Percentiles rank a stretch among this genome's conserved stretches.
Evolutionary conservation across 371 early-diverging fungal genomes (phyloP).

Genomic region (Actinomortierella ambigua): DNA sequence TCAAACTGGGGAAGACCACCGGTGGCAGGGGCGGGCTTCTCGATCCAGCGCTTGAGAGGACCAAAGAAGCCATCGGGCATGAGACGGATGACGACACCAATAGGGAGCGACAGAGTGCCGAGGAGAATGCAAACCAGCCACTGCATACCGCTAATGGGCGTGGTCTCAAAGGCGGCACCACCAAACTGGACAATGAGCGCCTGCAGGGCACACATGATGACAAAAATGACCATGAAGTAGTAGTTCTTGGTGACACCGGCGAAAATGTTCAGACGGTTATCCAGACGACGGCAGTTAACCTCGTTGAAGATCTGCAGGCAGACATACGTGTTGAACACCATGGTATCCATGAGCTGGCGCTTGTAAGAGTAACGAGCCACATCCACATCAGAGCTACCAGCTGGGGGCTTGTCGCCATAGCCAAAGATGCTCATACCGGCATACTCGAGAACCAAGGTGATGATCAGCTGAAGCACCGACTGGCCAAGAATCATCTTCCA

Average conservation of each 20-base stretch:
- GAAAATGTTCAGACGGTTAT: constrained; percentile 69
- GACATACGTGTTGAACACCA: constrained; percentile 82
- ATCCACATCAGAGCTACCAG: not conserved
- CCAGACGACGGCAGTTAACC: constrained; percentile 73
- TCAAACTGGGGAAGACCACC: constrained; percentile 28
- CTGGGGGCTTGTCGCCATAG: constrained; percentile 10
- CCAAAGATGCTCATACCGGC: constrained; percentile 52
- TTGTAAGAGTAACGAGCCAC: constrained; percentile 17
- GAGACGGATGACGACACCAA: constrained; percentile 72
- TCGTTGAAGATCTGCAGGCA: constrained; percentile 82
- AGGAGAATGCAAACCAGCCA: constrained; percentile 73
- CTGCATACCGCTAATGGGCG: constrained; percentile 52
- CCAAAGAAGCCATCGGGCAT: constrained; percentile 57
- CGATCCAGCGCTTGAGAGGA: constrained; percentile 23
- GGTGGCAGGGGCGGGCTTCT: constrained; percentile 8
- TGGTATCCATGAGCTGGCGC: constrained; percentile 51
- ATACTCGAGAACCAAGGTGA: constrained; percentile 61
- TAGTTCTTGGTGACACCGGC: constrained; percentile 57
- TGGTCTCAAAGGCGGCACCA: constrained; percentile 64
- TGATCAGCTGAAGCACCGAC: constrained; percentile 62
- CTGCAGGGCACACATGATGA: constrained; percentile 61
- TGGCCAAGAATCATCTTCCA: constrained; percentile 77
- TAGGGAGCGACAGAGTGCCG: constrained; percentile 70
- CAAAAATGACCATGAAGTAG: constrained; percentile 65
- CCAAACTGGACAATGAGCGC: constrained; percentile 67